Base-by-base conservation (phyloP, 2,329 filamentous ascomycete species). In the Lizonia empirigonia region DNA sequence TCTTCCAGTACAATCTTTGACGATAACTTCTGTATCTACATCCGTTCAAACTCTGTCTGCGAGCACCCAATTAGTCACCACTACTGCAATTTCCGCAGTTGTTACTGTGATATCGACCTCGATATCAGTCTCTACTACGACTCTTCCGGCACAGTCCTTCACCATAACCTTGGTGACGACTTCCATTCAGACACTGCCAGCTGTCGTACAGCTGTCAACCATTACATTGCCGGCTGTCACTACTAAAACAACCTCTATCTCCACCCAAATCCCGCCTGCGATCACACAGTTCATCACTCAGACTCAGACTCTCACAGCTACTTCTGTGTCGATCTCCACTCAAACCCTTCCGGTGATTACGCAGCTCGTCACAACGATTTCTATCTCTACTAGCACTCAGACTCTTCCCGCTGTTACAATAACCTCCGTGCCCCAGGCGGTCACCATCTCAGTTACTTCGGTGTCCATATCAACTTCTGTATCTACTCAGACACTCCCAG, bases 21-120 rank as follows among this genome's bases (percentile, higher is more conserved):
- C 19, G 19, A 33, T 15, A 1, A 19, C 38, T 2, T 15, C 38
- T 2, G 18, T 41, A n/a, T 32, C 27, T 16, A 6, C 13, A 10
- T 16, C 26, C 9, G 12, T 15, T 16, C 38, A 40, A 7, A 24
- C 15, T 2, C 6, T 12, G 2, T 6, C 35, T 15, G n/a, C 34
- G 15, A 10, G 42, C 24, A 42, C 46, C 5, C 40, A 41, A 15
- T 42, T 20, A 10, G 29, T 40, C 12, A 50, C 47, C 5, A 36
- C n/a, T 19, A 36, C 37, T 4, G 15, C 30, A 13, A n/a, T 29
- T 3, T 37, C 27, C 30, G 20, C 13, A 32, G 29, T n/a, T 32
- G 29, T 32, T 16, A 32, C 29, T 15, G 15, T 32, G 5, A 15
- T 16, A 12, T 32, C 29, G 15, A 32, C 15, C 13, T 16, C 29